Evolutionary conservation across 2,329 filamentous ascomycete genomes (phyloP), one percentile per base, ranked within the genome.

Genomic region (Penicillium polonicum): DNA sequence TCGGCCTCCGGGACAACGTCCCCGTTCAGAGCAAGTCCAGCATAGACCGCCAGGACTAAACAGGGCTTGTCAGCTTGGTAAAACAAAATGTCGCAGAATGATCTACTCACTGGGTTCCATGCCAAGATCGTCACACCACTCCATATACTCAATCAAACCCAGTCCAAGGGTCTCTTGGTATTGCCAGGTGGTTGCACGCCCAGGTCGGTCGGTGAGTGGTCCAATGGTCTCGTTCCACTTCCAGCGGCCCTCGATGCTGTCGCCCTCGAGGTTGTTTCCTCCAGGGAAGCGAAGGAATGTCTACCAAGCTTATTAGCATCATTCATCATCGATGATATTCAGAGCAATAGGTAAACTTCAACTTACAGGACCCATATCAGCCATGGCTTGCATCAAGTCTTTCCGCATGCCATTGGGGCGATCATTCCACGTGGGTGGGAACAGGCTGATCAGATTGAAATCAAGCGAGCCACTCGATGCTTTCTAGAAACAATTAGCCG

Each of bases 151-250:
- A 51, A 80, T 68, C n/a, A 81, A 65, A 8, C 78, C 78, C 15
- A 80, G 65, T 31, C 77, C 77, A 56, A 77, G 63, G 5, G 77
- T 79, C 43, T 79, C 76, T 49, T 76, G 71, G 59, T 81, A 80
- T 23, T 68, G 62, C 79, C 78, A 81, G 17, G 78, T 74, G 10
- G 67, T 69, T 10, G 65, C 61, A 23, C 64, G 64, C 5, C 80
- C 80, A 15, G 78, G 76, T 9, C 81, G 77, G 57, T 80, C 71
- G 39, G 73, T 77, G 19, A 83, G 69, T 0, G 79, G 78, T 1
- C 80, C 81, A 50, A 80, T 74, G 0, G 79, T 81, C 56, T 82
- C 75, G 56, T 82, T 81, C 81, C 81, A 83, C 57, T 79, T 79
- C 79, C 78, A 81, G 10, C 73, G 68, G 25, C 66, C 66, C 19